These are phyloP conservation scores for Arabidopsis lyrata DNA, from an alignment of 441 rosid species.

Conservation along the genomic window DNA sequence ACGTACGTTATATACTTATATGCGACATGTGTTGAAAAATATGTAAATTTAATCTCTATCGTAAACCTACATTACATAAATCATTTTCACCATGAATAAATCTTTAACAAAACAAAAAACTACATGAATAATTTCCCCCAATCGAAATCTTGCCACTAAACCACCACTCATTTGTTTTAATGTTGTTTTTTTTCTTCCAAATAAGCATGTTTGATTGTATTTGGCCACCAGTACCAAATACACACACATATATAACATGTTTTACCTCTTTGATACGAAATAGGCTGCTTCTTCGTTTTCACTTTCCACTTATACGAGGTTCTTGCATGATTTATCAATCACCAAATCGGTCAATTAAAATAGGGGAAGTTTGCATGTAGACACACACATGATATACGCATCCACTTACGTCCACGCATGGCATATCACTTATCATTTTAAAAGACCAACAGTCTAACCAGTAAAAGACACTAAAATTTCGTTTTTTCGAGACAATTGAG, in stretches of 20 bases:
- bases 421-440: background rate
- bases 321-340: constrained; percentile 16
- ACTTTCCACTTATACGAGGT: constrained; percentile 5
- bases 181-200: background rate
- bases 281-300: constrained; percentile 18
- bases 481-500: constrained; percentile 7
- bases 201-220: constrained; percentile 6
- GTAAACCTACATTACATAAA: background rate
- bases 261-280: background rate
- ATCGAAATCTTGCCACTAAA: background rate
- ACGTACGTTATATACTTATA: background rate
- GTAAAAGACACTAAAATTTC: background rate
- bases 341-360: constrained; percentile 7
- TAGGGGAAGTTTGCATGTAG: background rate
- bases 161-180: background rate
- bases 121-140: background rate
- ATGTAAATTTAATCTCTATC: background rate
- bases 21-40: background rate
- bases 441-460: background rate
- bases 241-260: too few species aligned
- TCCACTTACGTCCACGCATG: constrained; percentile 15
- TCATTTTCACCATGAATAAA: background rate
- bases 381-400: background rate
- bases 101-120: background rate
- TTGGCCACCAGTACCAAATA: constrained; percentile 4